These are phyloP conservation scores for Albugo candida DNA, from an alignment of 352 stramenopile species.

Conservation along the genomic window DNA sequence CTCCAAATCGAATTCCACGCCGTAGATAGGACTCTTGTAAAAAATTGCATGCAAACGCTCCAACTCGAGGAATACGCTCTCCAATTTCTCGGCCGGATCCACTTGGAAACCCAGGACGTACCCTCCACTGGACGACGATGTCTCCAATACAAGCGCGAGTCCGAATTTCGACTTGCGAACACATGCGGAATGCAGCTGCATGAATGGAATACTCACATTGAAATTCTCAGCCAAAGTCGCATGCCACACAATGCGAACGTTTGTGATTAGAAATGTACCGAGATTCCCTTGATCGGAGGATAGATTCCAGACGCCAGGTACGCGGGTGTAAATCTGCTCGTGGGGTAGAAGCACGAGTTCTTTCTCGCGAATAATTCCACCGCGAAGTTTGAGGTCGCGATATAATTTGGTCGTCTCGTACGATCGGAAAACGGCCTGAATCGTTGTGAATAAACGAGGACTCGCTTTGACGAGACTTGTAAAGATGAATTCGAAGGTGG, in stretches of 20 bases:
- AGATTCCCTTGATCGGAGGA: slow-evolving; percentile 85
- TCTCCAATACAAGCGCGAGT: slow-evolving; percentile 80
- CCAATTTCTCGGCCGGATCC: slow-evolving; percentile 66
- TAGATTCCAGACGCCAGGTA: slow-evolving; percentile 84
- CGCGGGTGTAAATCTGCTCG: slow-evolving; percentile 77
- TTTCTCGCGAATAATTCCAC: slow-evolving; percentile 82
- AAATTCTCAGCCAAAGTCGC: slow-evolving; percentile 87
- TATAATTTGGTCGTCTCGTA: slow-evolving; percentile 88
- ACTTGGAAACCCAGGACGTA: slow-evolving; percentile 86
- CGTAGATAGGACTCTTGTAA: slow-evolving; percentile 75
- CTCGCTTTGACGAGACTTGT: slow-evolving; percentile 83
- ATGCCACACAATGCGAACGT: slow-evolving; percentile 86
- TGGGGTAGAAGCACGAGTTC: slow-evolving; percentile 72
- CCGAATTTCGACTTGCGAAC: slow-evolving; percentile 83
- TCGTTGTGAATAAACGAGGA: slow-evolving; percentile 82
- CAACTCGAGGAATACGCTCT: slow-evolving; percentile 75
- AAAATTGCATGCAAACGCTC: slow-evolving; percentile 69
- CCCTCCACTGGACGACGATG: slow-evolving; percentile 41
- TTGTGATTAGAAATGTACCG: slow-evolving; percentile 84
- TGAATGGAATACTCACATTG: slow-evolving; percentile 89
- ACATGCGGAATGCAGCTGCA: slow-evolving; percentile 79
- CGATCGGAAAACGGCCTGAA: slow-evolving; percentile 81
- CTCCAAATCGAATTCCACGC: slow-evolving; percentile 73
- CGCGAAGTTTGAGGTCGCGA: slow-evolving; percentile 82
- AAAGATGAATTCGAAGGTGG: slow-evolving; percentile 88